Percentiles rank a stretch among this genome's conserved stretches.
These are phyloP conservation scores for Hyphopichia burtonii DNA, from an alignment of 1,139 yeast species.

Conservation along the genomic window DNA sequence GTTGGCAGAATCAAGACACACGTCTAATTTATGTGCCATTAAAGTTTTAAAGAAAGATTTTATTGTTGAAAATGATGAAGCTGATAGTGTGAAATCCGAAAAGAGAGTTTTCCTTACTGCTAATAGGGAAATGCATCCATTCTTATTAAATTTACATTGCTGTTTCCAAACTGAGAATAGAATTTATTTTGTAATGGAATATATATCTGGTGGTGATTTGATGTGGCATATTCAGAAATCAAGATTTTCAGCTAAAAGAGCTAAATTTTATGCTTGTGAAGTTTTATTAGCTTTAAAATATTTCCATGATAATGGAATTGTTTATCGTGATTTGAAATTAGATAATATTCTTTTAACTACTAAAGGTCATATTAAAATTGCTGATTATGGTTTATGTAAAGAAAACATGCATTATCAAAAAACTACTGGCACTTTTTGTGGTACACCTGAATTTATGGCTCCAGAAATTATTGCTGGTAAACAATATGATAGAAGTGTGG, in stretches of 20 bases:
- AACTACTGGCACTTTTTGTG: conserved; percentile 95
- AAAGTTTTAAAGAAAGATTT: conserved; percentile 94
- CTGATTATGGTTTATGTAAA: conserved; percentile 95
- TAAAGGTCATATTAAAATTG: conserved; percentile 94
- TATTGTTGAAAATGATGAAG: conserved; percentile 92
- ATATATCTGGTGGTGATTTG: conserved; percentile 94
- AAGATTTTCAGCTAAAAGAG: conserved; percentile 83
- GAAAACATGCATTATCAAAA: conserved; percentile 92
- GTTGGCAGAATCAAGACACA: conserved; percentile 88
- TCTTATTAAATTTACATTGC: conserved; percentile 84
- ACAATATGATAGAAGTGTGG: conserved; percentile 89
- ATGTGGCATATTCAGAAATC: conserved; percentile 99
- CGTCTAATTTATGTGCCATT: conserved; percentile 81
- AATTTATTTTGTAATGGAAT: conserved; percentile 97
- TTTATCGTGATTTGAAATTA: conserved; percentile 92
- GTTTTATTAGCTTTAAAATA: conserved; percentile 86
- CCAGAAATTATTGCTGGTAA: conserved; percentile 95
- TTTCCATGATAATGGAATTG: conserved; percentile 93
- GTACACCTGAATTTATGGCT: conserved; percentile 99
- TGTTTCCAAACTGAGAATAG: conserved; percentile 98
- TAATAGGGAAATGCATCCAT: conserved; percentile 88
- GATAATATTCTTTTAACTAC: conserved; percentile 88
- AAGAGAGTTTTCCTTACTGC: conserved; percentile 91
- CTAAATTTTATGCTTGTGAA: conserved; percentile 96
- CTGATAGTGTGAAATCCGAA: conserved; percentile 91